A percentile compares a stretch with the other conserved stretches of the same genome.
phyloP scores from a whole-genome alignment of 768 basidiomycete genomes.

The Wakefieldia striispora region DNA sequence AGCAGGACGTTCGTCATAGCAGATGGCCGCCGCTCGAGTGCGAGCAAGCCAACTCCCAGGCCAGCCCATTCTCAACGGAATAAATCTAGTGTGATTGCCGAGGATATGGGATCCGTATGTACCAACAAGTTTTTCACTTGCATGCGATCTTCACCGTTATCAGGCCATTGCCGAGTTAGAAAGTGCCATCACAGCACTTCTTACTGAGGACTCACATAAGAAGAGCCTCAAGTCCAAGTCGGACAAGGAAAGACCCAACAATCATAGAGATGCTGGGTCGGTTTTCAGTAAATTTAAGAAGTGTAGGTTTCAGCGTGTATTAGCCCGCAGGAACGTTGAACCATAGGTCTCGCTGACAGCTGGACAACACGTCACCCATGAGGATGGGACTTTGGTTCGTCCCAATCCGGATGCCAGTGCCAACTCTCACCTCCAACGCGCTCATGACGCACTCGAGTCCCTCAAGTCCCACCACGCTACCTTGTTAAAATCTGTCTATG shows the following conservation, averaged over 20 bases:
- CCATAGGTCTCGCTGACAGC: conserved; percentile 13
- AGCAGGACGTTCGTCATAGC: conserved; percentile 59
- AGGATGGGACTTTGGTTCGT: conserved; percentile 26
- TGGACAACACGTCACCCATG: conserved; percentile 19
- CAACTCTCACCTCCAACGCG: conserved; percentile 37
- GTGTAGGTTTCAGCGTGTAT: conserved; percentile 35
- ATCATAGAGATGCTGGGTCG: conserved; percentile 29
- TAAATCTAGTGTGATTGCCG: conserved; percentile 51
- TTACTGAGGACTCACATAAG: conserved; percentile 39
- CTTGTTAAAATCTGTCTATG: conserved; percentile 44
- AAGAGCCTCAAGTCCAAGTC: conserved; percentile 36
- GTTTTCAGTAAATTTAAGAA: conserved; percentile 65
- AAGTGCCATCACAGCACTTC: conserved; percentile 44
- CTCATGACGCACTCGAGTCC: conserved; percentile 46
- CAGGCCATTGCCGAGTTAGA: conserved; percentile 65
- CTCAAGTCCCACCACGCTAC: conserved; percentile 61
- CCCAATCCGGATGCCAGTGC: conserved; percentile 16
- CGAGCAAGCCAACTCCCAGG: conserved; percentile 37
- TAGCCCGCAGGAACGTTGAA: neutral
- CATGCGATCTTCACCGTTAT: neutral
- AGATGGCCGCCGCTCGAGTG: conserved; percentile 36
- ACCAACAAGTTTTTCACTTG: neutral
- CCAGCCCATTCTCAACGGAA: conserved; percentile 45
- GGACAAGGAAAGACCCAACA: conserved; percentile 46
- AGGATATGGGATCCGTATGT: conserved; percentile 67